Base-by-base conservation (phyloP, 345 rosid species). In the Sisymbrium irio region DNA sequence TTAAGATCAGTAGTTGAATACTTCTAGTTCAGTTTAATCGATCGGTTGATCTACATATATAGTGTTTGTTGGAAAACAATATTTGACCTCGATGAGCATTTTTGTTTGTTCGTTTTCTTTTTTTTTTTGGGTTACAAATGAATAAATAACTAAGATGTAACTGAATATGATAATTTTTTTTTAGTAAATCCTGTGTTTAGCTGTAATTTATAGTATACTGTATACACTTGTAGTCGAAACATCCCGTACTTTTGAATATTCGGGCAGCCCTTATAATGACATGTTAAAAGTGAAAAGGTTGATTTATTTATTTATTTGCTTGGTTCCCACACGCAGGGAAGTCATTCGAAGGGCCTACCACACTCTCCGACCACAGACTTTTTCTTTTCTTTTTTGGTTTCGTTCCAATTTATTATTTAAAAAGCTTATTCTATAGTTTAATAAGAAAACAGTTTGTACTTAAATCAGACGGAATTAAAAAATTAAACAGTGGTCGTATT, bases 281-380 rank as follows among this genome's bases (percentile, higher is more conserved):
- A 67, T 60, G 69, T 75, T 27, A 53, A 53, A 75, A 69, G 60
- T 69, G 60, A 69, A 76, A 69, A 76, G 41, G 45, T 44, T 51
- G 10, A n/a, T 51, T 32, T 32, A 32, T 45, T 7, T 51, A 37
- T 32, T 42, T 1, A 75, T 55, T 64, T 42, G 56, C 80, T 82
- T 82, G 81, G 86, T 70, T 87, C 89, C 89, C 66, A 71, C 56
- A 71, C 64, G 62, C 67, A 68, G 74, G 87, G 91, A 85, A 83
- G 69, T 70, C 76, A 71, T 13, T 64, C 54, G 44, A 61, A 44
- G 62, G 49, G 55, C 73, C 82, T 69, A 32, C 80, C 72, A 68
- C 44, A 49, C 13, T 41, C 54, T 59, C 62, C 62, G 68, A 51
- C 64, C 50, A 53, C 51, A 42, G 6, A 32, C 27, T 27, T 62